These are phyloP conservation scores for Biscogniauxia mediterranea DNA, from an alignment of 2,329 filamentous ascomycete genomes.

Conservation along the genomic window DNA sequence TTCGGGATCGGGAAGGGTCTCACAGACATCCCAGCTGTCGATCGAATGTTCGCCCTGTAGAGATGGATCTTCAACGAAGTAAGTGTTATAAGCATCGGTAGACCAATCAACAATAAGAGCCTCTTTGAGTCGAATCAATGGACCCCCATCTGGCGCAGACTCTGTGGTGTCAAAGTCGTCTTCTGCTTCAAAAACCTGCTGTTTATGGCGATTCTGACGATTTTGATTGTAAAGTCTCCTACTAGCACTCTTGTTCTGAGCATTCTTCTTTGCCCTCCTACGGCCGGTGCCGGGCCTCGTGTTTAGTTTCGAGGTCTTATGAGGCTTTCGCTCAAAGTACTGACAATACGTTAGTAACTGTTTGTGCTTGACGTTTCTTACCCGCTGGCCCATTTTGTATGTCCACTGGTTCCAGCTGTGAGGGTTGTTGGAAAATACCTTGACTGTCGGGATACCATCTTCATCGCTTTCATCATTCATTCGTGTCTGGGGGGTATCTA, in stretches of 20 bases:
- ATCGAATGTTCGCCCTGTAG: conserved; percentile 34
- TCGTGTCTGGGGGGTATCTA: conserved; percentile 42
- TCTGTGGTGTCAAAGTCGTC: conserved; percentile 35
- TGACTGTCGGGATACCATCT: conserved; percentile 30
- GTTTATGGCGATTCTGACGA: conserved; percentile 32
- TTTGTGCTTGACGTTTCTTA: not conserved
- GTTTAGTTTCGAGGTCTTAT: conserved; percentile 21
- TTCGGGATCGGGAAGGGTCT: conserved; percentile 59
- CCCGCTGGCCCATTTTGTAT: not conserved
- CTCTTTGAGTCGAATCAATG: conserved; percentile 77
- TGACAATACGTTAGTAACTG: conserved; percentile 20
- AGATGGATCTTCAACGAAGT: conserved; percentile 62
- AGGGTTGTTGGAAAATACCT: conserved; percentile 31
- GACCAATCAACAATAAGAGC: conserved; percentile 87
- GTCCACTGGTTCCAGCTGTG: not conserved
- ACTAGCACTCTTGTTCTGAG: conserved; percentile 48
- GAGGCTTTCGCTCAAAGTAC: conserved; percentile 18
- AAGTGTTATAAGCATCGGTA: conserved; percentile 62
- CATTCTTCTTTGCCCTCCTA: conserved; percentile 46
- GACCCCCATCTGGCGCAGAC: conserved; percentile 47
- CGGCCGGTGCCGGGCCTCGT: conserved; percentile 34
- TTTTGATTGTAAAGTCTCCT: conserved; percentile 35
- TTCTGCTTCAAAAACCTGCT: conserved; percentile 21
- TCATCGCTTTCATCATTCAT: conserved; percentile 61
- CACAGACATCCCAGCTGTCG: conserved; percentile 53